phyloP scores from a whole-genome alignment of 83 land plant genomes.

The Thuja plicata region DNA sequence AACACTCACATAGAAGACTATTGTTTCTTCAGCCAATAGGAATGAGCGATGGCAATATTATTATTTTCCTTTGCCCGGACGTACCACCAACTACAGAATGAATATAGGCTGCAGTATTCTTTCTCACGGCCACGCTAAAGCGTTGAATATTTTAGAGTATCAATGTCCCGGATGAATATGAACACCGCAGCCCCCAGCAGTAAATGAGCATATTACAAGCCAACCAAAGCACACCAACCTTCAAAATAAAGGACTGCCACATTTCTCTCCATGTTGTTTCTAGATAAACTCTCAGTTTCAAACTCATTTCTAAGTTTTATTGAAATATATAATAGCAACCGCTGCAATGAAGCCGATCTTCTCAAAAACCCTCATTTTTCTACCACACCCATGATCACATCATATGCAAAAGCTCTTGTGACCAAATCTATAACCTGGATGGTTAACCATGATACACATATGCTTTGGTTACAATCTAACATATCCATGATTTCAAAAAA shows the following conservation, averaged over 20 bases:
- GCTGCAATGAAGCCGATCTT: not conserved
- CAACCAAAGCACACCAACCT: not conserved
- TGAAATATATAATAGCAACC: not conserved
- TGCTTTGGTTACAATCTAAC: not conserved
- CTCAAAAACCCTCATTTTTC: not conserved
- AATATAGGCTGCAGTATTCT: too few relatives aligned
- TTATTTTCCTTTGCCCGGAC: too few relatives aligned
- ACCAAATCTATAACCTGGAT: not conserved
- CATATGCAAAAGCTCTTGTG: not conserved
- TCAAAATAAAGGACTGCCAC: not conserved
- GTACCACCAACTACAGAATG: too few relatives aligned
- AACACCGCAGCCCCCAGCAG: not conserved
- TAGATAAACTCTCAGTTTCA: not conserved
- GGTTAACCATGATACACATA: not conserved
- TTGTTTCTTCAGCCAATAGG: too few relatives aligned
- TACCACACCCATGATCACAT: not conserved
- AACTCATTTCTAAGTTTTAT: not conserved
- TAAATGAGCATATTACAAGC: not conserved
- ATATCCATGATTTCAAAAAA: not conserved
- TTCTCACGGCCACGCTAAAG: too few relatives aligned
- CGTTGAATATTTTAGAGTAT: too few relatives aligned
- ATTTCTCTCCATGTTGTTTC: not conserved
- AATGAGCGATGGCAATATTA: too few relatives aligned
- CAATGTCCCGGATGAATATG: too few relatives aligned
- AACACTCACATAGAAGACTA: too few relatives aligned